Conservation (phyloP, 2,329 filamentous ascomycete genomes). For the Trichoderma breve region DNA sequence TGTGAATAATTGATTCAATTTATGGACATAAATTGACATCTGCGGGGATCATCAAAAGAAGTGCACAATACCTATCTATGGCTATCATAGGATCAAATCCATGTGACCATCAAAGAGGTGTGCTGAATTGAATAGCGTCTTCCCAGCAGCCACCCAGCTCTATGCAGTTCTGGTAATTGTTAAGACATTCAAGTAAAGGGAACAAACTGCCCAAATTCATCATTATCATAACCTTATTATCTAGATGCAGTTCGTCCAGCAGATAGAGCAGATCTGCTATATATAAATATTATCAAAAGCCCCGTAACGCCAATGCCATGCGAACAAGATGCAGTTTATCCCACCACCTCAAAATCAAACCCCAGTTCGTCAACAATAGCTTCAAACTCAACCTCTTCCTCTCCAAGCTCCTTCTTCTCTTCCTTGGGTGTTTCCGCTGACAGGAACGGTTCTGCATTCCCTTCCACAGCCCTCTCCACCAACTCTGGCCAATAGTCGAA, state of each 20-base stretch:
- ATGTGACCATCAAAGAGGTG: background rate
- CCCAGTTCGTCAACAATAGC: conserved; percentile 22
- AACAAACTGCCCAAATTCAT: too few species aligned
- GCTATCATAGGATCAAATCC: background rate
- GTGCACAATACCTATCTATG: too few species aligned
- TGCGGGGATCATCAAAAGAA: too few species aligned
- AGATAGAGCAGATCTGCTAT: background rate
- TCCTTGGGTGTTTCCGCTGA: conserved; percentile 9
- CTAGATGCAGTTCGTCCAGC: background rate
- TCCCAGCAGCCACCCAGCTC: background rate
- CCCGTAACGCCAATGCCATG: background rate
- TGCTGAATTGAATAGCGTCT: background rate
- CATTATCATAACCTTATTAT: background rate
- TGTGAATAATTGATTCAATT: background rate
- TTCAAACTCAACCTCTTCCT: conserved; percentile 16
- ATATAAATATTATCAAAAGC: too few species aligned
- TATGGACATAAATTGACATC: background rate
- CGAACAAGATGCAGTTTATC: background rate
- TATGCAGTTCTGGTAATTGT: background rate
- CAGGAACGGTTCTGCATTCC: conserved; percentile 26
- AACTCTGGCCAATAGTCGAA: conserved; percentile 31
- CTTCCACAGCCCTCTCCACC: conserved; percentile 28
- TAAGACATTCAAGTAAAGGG: too few species aligned
- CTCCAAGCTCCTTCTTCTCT: conserved; percentile 12
- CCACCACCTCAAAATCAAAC: conserved; percentile 22